Conservation (phyloP, 2,329 filamentous ascomycete species). For the Colletotrichum viniferum region DNA sequence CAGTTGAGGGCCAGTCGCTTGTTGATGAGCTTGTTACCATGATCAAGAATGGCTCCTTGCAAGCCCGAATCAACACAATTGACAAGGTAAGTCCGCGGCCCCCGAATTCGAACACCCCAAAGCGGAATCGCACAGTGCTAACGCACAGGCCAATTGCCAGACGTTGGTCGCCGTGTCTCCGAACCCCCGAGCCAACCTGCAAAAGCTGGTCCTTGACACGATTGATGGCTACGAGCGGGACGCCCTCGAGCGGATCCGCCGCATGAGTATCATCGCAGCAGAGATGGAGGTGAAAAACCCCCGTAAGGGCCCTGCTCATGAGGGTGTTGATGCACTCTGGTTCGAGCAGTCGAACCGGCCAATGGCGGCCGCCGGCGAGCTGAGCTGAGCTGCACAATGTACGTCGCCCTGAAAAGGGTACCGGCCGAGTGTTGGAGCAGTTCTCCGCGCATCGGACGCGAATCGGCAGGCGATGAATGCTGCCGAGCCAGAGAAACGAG, state of each 20-base stretch:
- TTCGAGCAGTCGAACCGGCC: slow-evolving; percentile 30
- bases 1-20: slow-evolving; percentile 63
- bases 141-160: slow-evolving; percentile 37
- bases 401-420: neutral
- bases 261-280: slow-evolving; percentile 76
- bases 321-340: slow-evolving; percentile 35
- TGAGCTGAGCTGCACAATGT: slow-evolving; percentile 5
- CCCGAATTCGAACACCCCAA: neutral
- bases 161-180: slow-evolving; percentile 74
- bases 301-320: slow-evolving; percentile 6
- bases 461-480: neutral
- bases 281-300: slow-evolving; percentile 70
- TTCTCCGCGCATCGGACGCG: slow-evolving; percentile 14
- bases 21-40: slow-evolving; percentile 78
- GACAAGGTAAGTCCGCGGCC: slow-evolving; percentile 60
- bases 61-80: slow-evolving; percentile 85
- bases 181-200: slow-evolving; percentile 71
- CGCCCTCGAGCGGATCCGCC: slow-evolving; percentile 76
- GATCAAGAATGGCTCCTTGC: slow-evolving; percentile 74
- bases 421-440: slow-evolving; percentile 5
- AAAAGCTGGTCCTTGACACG: slow-evolving; percentile 70
- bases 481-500: neutral
- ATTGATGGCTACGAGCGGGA: slow-evolving; percentile 76
- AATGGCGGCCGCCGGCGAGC: slow-evolving; percentile 8
- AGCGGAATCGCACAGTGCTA: neutral